A percentile compares a stretch with the other conserved stretches of the same genome.
phyloP scores from a whole-genome alignment of 2,329 filamentous ascomycete genomes.

The Fusarium pseudograminearum region DNA sequence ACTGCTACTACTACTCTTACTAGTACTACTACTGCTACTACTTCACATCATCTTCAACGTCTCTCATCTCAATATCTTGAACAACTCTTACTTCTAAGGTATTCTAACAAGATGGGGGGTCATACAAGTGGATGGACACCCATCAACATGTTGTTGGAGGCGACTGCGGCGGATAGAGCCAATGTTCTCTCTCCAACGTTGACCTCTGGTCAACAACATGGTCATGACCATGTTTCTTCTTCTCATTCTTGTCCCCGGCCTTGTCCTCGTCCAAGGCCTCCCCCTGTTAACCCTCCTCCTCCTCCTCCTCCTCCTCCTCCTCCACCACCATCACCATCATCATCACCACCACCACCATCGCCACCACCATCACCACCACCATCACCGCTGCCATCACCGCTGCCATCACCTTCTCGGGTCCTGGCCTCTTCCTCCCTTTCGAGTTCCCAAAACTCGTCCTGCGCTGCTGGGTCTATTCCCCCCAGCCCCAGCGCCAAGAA shows the following conservation, averaged over 20 bases:
- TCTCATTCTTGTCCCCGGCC: not conserved
- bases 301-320: not conserved
- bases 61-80: not conserved
- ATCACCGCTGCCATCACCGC: too few relatives aligned
- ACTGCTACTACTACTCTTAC: not conserved
- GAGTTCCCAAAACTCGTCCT: too few relatives aligned
- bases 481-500: not conserved
- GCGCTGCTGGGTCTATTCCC: too few relatives aligned
- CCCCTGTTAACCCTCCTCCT: fast-evolving
- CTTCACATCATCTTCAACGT: not conserved
- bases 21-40: too few relatives aligned
- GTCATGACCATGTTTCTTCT: not conserved
- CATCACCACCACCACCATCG: too few relatives aligned
- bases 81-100: too few relatives aligned
- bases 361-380: too few relatives aligned
- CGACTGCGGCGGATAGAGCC: not conserved
- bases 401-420: too few relatives aligned
- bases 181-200: not conserved
- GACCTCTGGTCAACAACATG: not conserved
- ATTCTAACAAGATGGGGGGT: too few relatives aligned
- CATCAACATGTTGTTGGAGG: not conserved
- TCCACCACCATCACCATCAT: too few relatives aligned
- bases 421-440: too few relatives aligned
- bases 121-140: not conserved
- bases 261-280: not conserved